A percentile compares a stretch with the other conserved stretches of the same genome.
Evolutionary conservation across 2,329 filamentous ascomycete species (phyloP).

Genomic region (Fusarium illudens): DNA sequence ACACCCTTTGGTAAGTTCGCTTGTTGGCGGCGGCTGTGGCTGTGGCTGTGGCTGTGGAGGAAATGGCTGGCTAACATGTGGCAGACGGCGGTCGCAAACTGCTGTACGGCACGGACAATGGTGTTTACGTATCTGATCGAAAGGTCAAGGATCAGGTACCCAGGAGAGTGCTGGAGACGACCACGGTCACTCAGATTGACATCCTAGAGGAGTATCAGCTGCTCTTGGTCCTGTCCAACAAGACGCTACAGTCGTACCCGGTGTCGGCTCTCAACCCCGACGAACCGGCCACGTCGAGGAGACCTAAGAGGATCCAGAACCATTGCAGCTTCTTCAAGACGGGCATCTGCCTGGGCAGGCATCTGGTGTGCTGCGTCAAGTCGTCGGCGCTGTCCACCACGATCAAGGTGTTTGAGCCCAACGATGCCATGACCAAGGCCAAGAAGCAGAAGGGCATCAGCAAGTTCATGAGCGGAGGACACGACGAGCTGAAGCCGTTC

Average conservation of each 20-base stretch:
- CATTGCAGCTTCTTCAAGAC: conserved; percentile 99
- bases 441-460: conserved; percentile 96
- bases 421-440: conserved; percentile 90
- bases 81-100: conserved; percentile 93
- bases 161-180: conserved; percentile 83
- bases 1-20: conserved; percentile 80
- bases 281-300: conserved; percentile 81
- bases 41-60: conserved; percentile 14
- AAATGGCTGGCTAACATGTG: conserved; percentile 24
- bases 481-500: conserved; percentile 95
- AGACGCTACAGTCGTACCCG: conserved; percentile 89
- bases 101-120: conserved; percentile 92
- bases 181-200: conserved; percentile 92
- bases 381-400: conserved; percentile 92
- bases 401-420: conserved; percentile 99
- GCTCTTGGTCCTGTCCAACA: conserved; percentile 89
- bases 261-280: conserved; percentile 85
- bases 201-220: conserved; percentile 95
- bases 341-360: conserved; percentile 91
- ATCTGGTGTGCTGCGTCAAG: conserved; percentile 96
- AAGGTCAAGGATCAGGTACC: conserved; percentile 86
- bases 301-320: conserved; percentile 94
- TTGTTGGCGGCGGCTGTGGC: too few relatives aligned
- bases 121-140: conserved; percentile 90
- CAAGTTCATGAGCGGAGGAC: conserved; percentile 92